Conservation (phyloP, 768 basidiomycete species). For the Leccinum incarnatum region DNA sequence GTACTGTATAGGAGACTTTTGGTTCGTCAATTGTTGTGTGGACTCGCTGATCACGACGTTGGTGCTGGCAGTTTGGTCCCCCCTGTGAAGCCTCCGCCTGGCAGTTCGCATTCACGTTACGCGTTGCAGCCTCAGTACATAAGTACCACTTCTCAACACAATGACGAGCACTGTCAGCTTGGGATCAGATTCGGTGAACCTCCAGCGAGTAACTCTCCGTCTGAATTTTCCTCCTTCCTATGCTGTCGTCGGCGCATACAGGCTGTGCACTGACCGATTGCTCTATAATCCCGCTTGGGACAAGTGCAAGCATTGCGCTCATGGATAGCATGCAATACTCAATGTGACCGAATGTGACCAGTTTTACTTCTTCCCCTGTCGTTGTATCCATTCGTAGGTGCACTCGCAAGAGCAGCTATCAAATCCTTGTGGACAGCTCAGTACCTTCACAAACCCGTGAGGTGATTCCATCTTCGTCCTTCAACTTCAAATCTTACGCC, state of each 20-base stretch:
- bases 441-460: slow-evolving; percentile 64
- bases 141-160: neutral
- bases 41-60: no score
- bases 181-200: slow-evolving; percentile 31
- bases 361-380: slow-evolving; percentile 60
- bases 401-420: slow-evolving; percentile 57
- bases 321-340: neutral
- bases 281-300: slow-evolving; percentile 78
- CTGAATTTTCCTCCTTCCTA: slow-evolving; percentile 82
- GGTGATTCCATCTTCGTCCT: slow-evolving; percentile 16
- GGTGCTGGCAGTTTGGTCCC: no score
- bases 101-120: no score
- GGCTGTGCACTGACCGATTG: slow-evolving; percentile 69
- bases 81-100: no score
- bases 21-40: no score
- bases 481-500: neutral
- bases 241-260: slow-evolving; percentile 78
- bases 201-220: slow-evolving; percentile 54
- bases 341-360: slow-evolving; percentile 20
- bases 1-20: no score
- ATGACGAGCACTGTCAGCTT: neutral
- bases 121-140: no score
- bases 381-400: slow-evolving; percentile 69
- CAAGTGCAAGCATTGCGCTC: slow-evolving; percentile 62
- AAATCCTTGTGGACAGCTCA: slow-evolving; percentile 67